Evolutionary conservation across 2,329 filamentous ascomycete species (phyloP).

Genomic region (Ophiostoma ulmi): DNA sequence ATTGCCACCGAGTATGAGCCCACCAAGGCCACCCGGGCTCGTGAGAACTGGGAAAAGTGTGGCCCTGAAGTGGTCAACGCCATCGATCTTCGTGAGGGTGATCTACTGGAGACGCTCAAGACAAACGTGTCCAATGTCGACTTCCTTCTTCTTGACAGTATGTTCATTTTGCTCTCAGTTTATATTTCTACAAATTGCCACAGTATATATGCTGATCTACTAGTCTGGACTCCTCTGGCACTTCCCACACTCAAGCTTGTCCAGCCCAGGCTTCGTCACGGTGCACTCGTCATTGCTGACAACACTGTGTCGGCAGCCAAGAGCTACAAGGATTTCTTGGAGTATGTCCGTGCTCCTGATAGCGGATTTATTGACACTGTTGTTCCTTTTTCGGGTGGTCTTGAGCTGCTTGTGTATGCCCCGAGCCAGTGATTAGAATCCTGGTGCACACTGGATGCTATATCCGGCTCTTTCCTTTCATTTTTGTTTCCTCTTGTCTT

Average conservation of each 20-base stretch:
- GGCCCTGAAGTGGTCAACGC: slow-evolving; percentile 35
- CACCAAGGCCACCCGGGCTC: slow-evolving; percentile 47
- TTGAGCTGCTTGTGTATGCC: not conserved
- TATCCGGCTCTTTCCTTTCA: no score
- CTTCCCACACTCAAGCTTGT: not conserved
- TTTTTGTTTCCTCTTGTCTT: no score
- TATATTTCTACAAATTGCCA: no score
- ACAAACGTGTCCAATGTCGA: not conserved
- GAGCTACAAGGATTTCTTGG: not conserved
- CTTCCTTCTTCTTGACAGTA: not conserved
- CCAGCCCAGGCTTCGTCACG: not conserved
- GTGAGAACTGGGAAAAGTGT: slow-evolving; percentile 49
- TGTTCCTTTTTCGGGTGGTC: not conserved
- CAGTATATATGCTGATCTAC: not conserved
- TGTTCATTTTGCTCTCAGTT: not conserved
- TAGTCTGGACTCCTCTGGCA: not conserved
- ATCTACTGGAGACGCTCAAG: not conserved
- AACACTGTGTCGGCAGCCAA: not conserved
- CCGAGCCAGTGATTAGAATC: not conserved
- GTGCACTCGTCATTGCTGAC: not conserved
- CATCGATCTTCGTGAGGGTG: not conserved
- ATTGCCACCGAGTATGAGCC: slow-evolving; percentile 58
- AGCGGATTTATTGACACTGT: not conserved
- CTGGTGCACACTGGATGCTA: not conserved
- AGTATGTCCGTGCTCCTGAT: not conserved